These are phyloP conservation scores for Candida smagusa DNA, from an alignment of 1,139 yeast genomes.

Conservation along the genomic window DNA sequence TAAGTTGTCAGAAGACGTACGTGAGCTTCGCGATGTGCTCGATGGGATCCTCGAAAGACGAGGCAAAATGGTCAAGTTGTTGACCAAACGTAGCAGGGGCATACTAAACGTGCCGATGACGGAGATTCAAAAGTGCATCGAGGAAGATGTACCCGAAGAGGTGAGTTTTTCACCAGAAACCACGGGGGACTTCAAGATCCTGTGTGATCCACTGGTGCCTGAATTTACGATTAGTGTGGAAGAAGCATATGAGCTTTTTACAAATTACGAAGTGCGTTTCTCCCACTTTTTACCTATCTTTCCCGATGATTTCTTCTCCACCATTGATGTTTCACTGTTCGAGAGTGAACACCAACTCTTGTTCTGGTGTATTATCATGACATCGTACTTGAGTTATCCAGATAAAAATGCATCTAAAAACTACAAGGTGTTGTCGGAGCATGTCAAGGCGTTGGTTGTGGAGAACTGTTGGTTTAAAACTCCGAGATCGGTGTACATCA, in stretches of 20 bases:
- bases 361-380: conserved; percentile 42
- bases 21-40: conserved; percentile 23
- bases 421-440: conserved; percentile 28
- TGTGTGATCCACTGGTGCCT: conserved; percentile 12
- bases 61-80: conserved; percentile 13
- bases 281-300: conserved; percentile 40
- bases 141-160: background rate
- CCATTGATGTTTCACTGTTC: conserved; percentile 20
- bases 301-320: conserved; percentile 35
- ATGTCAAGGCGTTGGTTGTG: conserved; percentile 40
- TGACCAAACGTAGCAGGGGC: conserved; percentile 18
- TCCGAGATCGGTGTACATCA: conserved; percentile 42
- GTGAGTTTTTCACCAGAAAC: conserved; percentile 1
- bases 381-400: conserved; percentile 28
- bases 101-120: conserved; percentile 10
- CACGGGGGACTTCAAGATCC: conserved; percentile 13
- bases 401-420: conserved; percentile 13
- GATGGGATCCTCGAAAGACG: conserved; percentile 21
- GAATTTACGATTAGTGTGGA: conserved; percentile 25
- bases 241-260: conserved; percentile 29
- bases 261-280: conserved; percentile 31
- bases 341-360: conserved; percentile 33
- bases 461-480: conserved; percentile 45
- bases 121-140: conserved; percentile 29
- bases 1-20: conserved; percentile 29